Conservation (phyloP, 2,329 filamentous ascomycete genomes). For the Microcyclosporella mali region DNA sequence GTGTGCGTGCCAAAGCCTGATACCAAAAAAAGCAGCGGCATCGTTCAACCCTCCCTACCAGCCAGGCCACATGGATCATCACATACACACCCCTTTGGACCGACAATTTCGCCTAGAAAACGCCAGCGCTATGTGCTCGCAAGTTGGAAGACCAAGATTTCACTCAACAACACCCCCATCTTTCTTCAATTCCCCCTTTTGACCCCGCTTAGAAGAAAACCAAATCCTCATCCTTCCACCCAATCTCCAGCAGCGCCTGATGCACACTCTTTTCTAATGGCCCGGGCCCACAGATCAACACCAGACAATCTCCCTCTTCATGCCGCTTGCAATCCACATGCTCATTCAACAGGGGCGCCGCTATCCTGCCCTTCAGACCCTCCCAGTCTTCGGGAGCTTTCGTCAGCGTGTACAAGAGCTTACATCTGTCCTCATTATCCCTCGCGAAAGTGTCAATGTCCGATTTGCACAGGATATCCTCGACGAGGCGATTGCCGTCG, state of each 20-base stretch:
- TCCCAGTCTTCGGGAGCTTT: slow-evolving; percentile 59
- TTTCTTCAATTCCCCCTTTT: no score
- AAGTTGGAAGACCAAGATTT: no score
- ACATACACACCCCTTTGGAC: no score
- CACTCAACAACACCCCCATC: no score
- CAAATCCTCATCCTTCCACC: slow-evolving; percentile 67
- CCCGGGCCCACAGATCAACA: slow-evolving; percentile 73
- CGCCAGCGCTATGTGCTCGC: not conserved
- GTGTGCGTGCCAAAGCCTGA: no score
- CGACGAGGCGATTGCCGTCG: slow-evolving; percentile 68
- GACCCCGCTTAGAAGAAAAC: slow-evolving; percentile 74
- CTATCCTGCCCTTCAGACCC: slow-evolving; percentile 63
- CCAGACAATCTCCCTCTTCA: slow-evolving; percentile 41
- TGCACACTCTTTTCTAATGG: slow-evolving; percentile 64
- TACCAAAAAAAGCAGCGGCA: no score
- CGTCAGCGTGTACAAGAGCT: slow-evolving; percentile 64
- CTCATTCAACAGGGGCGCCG: slow-evolving; percentile 54
- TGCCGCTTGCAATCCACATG: slow-evolving; percentile 41
- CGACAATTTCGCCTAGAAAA: no score
- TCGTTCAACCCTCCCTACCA: no score
- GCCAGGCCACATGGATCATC: no score
- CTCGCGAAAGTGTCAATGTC: slow-evolving; percentile 62
- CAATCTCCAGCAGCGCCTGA: slow-evolving; percentile 52
- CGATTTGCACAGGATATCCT: slow-evolving; percentile 73
- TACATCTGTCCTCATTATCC: slow-evolving; percentile 52